A percentile compares a stretch with the other conserved stretches of the same genome.
Evolutionary conservation across 306 rosid genomes (phyloP).

Genomic region (Abrus pulchellus): DNA sequence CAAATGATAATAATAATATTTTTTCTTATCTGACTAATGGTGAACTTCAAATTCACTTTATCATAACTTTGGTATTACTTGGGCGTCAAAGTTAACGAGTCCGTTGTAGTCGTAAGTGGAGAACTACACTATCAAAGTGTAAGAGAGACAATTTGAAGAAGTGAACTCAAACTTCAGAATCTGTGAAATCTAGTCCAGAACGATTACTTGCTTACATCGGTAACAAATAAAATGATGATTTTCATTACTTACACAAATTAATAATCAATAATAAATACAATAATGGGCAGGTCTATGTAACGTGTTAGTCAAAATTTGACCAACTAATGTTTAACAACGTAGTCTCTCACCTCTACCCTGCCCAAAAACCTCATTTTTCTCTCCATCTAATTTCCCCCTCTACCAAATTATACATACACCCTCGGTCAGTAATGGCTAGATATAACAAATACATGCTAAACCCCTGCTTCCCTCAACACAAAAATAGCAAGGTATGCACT

Average conservation of each 20-base stretch:
- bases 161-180: too few species aligned
- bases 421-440: constrained; percentile 43
- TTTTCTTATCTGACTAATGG: too few species aligned
- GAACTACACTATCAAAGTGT: too few species aligned
- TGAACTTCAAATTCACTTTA: too few species aligned
- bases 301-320: constrained; percentile 44
- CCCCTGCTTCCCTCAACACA: constrained; percentile 60
- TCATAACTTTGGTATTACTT: too few species aligned
- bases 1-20: too few species aligned
- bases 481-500: constrained; percentile 53
- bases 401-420: constrained; percentile 34
- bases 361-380: constrained; percentile 41
- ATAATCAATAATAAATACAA: constrained; percentile 60
- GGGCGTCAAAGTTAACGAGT: too few species aligned
- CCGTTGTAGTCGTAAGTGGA: too few species aligned
- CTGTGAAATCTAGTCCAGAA: not conserved
- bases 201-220: not conserved
- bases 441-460: constrained; percentile 46
- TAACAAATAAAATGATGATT: constrained; percentile 45
- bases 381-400: constrained; percentile 41
- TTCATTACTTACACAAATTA: constrained; percentile 58
- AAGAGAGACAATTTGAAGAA: too few species aligned
- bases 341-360: constrained; percentile 18
- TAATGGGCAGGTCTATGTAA: constrained; percentile 41
- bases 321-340: constrained; percentile 31